Evolutionary conservation across 495 filamentous ascomycete genomes (phyloP), one percentile per base, ranked within the genome.

Genomic region (Penicillium longicatenatum): DNA sequence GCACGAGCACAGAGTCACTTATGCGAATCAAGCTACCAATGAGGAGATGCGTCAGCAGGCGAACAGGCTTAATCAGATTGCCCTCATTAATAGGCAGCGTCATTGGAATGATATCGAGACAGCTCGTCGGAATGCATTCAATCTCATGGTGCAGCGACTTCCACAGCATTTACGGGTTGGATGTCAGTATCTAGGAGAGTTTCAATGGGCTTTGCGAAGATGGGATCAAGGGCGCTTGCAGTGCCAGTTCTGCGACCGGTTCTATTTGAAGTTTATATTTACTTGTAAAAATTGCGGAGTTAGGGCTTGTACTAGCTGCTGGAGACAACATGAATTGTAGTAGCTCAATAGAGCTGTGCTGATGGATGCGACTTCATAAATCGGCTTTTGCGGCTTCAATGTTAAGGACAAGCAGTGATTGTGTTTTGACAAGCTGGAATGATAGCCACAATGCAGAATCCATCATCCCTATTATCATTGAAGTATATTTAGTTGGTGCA

Each of bases 141-240:
- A 64, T 44, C 47, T 26, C 4, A 41, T 55, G 11, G 33, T 64
- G 1, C 44, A 60, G 1, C 29, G 20, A 9, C 31, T 35, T 4
- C 51, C 20, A 6, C 39, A 45, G 0, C 57, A 64, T 19, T 58
- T 62, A 39, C 55, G 57, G 4, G 26, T 48, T 8, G 57, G 54
- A 2, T 67, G 61, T 35, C 24, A 64, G n/a, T 48, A 67, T 21
- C 47, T 56, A 16, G 31, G 45, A 9, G 35, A 17, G 9, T 39
- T 46, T 2, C 64, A 66, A 57, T 66, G 57, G 60, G 46, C 16
- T 33, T 63, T 39, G 44, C 57, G 57, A 1, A n/a, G n/a, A n/a
- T n/a, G n/a, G n/a, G 39, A 61, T 17, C 9, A 16, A 19, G 64
- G 57, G 3, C 54, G 46, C 10, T 37, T 66, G 39, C 39, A 59